phyloP scores from a whole-genome alignment of 2,329 filamentous ascomycete species.

The Zarea fungicola region DNA sequence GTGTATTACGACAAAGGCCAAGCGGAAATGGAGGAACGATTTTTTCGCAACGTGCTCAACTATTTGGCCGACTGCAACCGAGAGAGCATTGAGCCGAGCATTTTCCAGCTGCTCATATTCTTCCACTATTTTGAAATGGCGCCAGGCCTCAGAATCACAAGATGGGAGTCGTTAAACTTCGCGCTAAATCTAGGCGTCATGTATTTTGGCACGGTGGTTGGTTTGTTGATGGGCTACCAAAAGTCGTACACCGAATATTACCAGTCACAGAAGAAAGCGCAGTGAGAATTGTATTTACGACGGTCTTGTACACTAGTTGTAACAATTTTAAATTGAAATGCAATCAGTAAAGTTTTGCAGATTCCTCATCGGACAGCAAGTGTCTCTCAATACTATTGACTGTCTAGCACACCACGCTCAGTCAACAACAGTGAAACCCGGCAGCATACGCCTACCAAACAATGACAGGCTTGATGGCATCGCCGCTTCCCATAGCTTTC shows the following conservation, averaged over 20 bases:
- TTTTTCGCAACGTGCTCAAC: conserved; percentile 21
- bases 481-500: conserved; percentile 25
- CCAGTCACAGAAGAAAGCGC: background rate
- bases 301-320: no score
- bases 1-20: conserved; percentile 15
- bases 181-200: conserved; percentile 12
- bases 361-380: no score
- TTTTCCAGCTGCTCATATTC: conserved; percentile 21
- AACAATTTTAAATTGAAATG: no score
- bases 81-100: conserved; percentile 14
- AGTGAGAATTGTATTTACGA: no score
- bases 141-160: conserved; percentile 7
- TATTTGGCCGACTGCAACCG: conserved; percentile 19
- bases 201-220: conserved; percentile 9
- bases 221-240: conserved; percentile 14
- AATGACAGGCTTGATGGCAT: conserved; percentile 29
- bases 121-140: conserved; percentile 16
- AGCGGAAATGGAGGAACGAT: conserved; percentile 18
- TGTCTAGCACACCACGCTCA: no score
- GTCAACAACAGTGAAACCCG: no score
- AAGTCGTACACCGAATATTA: conserved; percentile 16
- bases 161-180: conserved; percentile 12
- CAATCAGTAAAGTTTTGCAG: no score
- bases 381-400: no score
- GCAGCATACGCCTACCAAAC: conserved; percentile 23